A percentile compares a stretch with the other conserved stretches of the same genome.
phyloP scores from a whole-genome alignment of 768 basidiomycete species.

The Lentinula boryana region DNA sequence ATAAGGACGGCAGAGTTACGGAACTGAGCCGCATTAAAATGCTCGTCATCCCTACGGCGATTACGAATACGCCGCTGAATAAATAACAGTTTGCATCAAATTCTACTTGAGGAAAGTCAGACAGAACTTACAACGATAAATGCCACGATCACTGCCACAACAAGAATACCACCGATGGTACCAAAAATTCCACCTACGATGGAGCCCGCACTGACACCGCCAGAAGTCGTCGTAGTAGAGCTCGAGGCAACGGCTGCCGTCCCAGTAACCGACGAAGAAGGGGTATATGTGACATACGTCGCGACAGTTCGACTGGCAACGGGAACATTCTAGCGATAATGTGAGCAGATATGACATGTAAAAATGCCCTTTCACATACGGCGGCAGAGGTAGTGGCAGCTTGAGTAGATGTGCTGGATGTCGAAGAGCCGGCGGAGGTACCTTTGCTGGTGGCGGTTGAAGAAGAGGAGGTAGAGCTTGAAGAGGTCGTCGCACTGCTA shows the following conservation, averaged over 20 bases:
- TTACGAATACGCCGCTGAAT: neutral
- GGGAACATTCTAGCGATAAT: neutral
- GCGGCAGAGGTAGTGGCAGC: neutral
- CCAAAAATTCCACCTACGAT: constrained; percentile 4
- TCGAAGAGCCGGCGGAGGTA: neutral
- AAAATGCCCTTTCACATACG: neutral
- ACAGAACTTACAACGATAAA: constrained; percentile 1
- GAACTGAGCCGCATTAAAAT: constrained; percentile 3
- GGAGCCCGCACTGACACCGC: neutral
- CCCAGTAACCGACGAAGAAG: neutral
- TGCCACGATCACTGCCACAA: constrained; percentile 2
- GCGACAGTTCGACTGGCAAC: neutral
- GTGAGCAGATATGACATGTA: neutral
- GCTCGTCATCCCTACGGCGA: neutral
- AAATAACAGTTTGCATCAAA: neutral
- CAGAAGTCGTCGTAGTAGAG: neutral
- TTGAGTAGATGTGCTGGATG: neutral
- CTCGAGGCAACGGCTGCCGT: neutral
- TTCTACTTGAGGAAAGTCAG: neutral
- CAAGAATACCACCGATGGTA: constrained; percentile 2
- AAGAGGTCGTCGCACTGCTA: neutral
- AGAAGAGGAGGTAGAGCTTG: neutral
- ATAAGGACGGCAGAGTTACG: constrained; percentile 4
- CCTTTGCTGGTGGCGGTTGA: neutral
- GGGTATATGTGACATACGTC: neutral